Evolutionary conservation across 2,329 filamentous ascomycete genomes (phyloP).

Genomic region (Aspergillus sp.): DNA sequence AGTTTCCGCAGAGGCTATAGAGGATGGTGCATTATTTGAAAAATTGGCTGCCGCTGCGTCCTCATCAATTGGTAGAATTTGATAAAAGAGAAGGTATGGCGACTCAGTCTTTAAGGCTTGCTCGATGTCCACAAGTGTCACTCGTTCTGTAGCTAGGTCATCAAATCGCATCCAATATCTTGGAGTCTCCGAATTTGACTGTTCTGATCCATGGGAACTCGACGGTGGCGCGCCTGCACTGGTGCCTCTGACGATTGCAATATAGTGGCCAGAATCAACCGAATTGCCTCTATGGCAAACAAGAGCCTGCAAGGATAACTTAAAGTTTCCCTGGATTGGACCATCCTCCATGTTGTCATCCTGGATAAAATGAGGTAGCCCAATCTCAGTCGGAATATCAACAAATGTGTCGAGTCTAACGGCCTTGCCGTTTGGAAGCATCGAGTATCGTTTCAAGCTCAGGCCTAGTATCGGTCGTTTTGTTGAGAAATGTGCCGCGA

Average conservation of each 20-base stretch:
- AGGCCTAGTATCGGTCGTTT: slow-evolving; percentile 85
- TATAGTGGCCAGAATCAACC: slow-evolving; percentile 86
- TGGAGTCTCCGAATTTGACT: slow-evolving; percentile 59
- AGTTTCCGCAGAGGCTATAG: slow-evolving; percentile 25
- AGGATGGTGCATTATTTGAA: slow-evolving; percentile 35
- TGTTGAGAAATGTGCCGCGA: slow-evolving; percentile 82
- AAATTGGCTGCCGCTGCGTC: slow-evolving; percentile 45
- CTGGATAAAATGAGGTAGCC: slow-evolving; percentile 83
- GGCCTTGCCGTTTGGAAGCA: slow-evolving; percentile 67
- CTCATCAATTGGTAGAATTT: slow-evolving; percentile 83
- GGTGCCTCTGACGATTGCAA: slow-evolving; percentile 77
- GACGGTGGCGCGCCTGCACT: slow-evolving; percentile 39
- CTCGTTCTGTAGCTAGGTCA: slow-evolving; percentile 72
- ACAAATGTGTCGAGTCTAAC: slow-evolving; percentile 77
- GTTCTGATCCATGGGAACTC: slow-evolving; percentile 25
- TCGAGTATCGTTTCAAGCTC: slow-evolving; percentile 85
- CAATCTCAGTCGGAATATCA: slow-evolving; percentile 85
- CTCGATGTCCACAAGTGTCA: slow-evolving; percentile 75
- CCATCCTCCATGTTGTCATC: slow-evolving; percentile 70
- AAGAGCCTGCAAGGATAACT: slow-evolving; percentile 84
- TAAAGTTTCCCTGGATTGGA: slow-evolving; percentile 81
- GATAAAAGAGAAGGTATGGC: slow-evolving; percentile 93
- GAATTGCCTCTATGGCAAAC: slow-evolving; percentile 89
- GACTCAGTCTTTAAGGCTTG: slow-evolving; percentile 79
- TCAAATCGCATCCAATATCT: slow-evolving; percentile 90